Conservation (phyloP, 2,329 filamentous ascomycete genomes). For the Alternaria solani region DNA sequence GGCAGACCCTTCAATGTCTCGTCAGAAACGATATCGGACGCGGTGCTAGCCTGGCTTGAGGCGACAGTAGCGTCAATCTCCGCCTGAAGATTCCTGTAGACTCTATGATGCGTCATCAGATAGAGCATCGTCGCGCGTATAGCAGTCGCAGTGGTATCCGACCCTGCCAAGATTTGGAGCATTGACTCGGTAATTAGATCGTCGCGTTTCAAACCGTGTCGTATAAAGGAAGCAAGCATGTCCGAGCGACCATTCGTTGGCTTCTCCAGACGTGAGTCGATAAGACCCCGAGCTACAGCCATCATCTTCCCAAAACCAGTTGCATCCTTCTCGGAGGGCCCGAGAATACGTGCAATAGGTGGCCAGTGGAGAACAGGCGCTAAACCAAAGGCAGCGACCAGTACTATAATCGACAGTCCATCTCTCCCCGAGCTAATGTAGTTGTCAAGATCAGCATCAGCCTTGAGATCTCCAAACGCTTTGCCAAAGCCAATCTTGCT, state of each 20-base stretch:
- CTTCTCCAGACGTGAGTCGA: slow-evolving; percentile 33
- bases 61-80: slow-evolving; percentile 55
- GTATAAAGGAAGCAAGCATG: slow-evolving; percentile 63
- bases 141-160: slow-evolving; percentile 65
- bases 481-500: slow-evolving; percentile 60
- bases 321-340: slow-evolving; percentile 44
- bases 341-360: slow-evolving; percentile 29
- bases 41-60: slow-evolving; percentile 21
- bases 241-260: slow-evolving; percentile 57
- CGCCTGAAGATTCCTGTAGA: slow-evolving; percentile 54
- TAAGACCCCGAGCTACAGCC: slow-evolving; percentile 24
- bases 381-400: slow-evolving; percentile 21
- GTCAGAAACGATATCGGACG: slow-evolving; percentile 56
- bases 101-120: slow-evolving; percentile 58
- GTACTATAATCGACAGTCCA: slow-evolving; percentile 14
- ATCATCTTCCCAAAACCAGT: slow-evolving; percentile 36
- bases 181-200: slow-evolving; percentile 53
- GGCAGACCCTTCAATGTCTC: slow-evolving; percentile 47
- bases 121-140: slow-evolving; percentile 62
- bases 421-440: slow-evolving; percentile 55
- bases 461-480: slow-evolving; percentile 59
- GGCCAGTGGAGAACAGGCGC: slow-evolving; percentile 26
- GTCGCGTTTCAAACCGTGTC: slow-evolving; percentile 52
- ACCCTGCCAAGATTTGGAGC: slow-evolving; percentile 61
- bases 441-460: slow-evolving; percentile 57